Base-by-base conservation (phyloP, 306 rosid species). In the Ochetophila trinervis region DNA sequence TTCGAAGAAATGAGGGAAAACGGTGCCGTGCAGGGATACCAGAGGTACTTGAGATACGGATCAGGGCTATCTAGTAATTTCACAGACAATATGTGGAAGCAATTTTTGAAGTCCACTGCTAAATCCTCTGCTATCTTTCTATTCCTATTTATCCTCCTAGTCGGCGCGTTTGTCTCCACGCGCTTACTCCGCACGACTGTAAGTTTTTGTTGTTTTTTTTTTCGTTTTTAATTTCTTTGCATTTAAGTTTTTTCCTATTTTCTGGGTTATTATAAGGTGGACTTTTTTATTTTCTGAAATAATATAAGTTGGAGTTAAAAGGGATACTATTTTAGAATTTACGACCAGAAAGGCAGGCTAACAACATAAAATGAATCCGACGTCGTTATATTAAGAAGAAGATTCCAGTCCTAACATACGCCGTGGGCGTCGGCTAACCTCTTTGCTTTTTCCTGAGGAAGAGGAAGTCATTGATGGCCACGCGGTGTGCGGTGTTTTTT, bases 351-450 rank as follows among this genome's bases (percentile, higher is more conserved):
- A 5, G 10, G 9, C 19, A 50, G 8, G 21, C 6, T 16, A 0
- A 18, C 2, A 18, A 0, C 9, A 8, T n/a, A 4, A 11, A 49
- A 50, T 19, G 23, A 19, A n/a, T 16, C 7, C 4, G 23, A 17
- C 32, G 20, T 20, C 54, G 66, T 22, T 49, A 53, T 21, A 12
- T 62, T 42, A 42, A 1, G 5, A 16, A 22, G 19, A 42, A 35
- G 6, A 60, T 54, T 18, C 15, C 45, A 16, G 10, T 30, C 69
- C 3, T 34, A 45, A 50, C 68, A 36, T 2, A 27, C 47, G 80
- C 57, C 65, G 63, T 7, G n/a, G 57, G 18, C 30, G 82, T 73
- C 81, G 78, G 79, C 37, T 45, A 73, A 68, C 24, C 54, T 36
- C 16, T 17, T 9, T 12, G 11, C 20, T 42, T 6, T 17, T 44